These are phyloP conservation scores for Leccinum variicolor DNA, from an alignment of 768 basidiomycete genomes.

Conservation along the genomic window DNA sequence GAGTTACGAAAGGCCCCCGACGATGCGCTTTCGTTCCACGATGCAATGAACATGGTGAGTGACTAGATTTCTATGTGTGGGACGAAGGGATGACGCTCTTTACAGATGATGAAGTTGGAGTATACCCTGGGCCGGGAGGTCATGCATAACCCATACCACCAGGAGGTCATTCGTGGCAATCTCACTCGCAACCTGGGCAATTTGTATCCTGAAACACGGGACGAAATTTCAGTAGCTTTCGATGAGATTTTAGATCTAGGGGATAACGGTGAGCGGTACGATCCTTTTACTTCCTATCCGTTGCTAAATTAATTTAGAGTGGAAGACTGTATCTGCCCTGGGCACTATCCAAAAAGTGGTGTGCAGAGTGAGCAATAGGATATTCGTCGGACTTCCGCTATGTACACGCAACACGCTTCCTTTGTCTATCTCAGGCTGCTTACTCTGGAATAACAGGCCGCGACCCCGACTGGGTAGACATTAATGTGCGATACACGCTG, in stretches of 20 bases:
- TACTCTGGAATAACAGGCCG: background rate
- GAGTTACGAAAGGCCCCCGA: slow-evolving; percentile 37
- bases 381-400: background rate
- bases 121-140: slow-evolving; percentile 38
- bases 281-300: background rate
- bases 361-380: background rate
- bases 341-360: background rate
- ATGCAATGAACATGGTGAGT: slow-evolving; percentile 30
- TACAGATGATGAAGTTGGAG: slow-evolving; percentile 34
- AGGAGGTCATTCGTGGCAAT: slow-evolving; percentile 23
- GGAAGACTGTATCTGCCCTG: background rate
- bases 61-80: background rate
- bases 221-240: no score
- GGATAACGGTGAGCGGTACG: background rate
- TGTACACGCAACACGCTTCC: background rate
- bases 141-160: slow-evolving; percentile 31
- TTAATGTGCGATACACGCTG: background rate
- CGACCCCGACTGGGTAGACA: slow-evolving; percentile 1
- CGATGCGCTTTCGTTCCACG: slow-evolving; percentile 34
- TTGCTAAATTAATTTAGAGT: background rate
- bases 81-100: background rate
- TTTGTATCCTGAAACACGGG: no score
- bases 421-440: background rate
- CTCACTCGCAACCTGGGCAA: slow-evolving; percentile 35
- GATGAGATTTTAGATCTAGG: no score